Base-by-base conservation (phyloP, 495 filamentous ascomycete genomes). In the Astrothelium subdiscretum region DNA sequence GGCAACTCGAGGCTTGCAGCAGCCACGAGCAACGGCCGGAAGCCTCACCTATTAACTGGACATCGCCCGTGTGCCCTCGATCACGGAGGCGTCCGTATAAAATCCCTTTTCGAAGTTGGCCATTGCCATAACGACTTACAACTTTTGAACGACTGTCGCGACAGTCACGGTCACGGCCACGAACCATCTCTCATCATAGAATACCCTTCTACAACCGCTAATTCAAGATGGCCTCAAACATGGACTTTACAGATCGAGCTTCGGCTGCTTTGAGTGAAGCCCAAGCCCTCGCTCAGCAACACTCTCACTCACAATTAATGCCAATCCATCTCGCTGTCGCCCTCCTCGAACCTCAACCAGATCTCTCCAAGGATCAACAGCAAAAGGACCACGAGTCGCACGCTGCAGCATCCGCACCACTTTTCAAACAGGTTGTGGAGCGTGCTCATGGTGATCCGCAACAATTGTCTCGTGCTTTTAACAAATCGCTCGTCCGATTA, bases 391-490 rank as follows among this genome's bases (percentile, higher is more conserved):
- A 86, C 54, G 80, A 84, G 18, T 82, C 87, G 54, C 80, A 85
- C 67, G 77, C 79, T 35, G 65, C 74, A 6, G 60, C 77, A 24
- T 78, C 85, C 2, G 77, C 80, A 65, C 87, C 92, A 2, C 83
- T 97, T 43, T 92, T 97, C 79, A 85, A 87, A 61, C 94, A 97
- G 75, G 92, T 97, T 64, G 80, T 98, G 57, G 92, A 98, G 68
- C 87, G 89, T 57, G 94, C 94, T 52, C 87, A 95, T 72, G 94
- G 94, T 68, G 94, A 98, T 71, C 80, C 89, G 32, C 94, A 96
- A 70, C 78, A 85, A 4, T 83, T 98, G 62, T 90, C 96, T 70
- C 84, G 94, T 59, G 79, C 88, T 6, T 79, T 98, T 58, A 96
- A 97, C 80, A 96, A 94, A 80, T 81, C 79, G 8, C 77, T 97